Conservation (phyloP, 148 eudicot species). For the Amaranthus palmeri region DNA sequence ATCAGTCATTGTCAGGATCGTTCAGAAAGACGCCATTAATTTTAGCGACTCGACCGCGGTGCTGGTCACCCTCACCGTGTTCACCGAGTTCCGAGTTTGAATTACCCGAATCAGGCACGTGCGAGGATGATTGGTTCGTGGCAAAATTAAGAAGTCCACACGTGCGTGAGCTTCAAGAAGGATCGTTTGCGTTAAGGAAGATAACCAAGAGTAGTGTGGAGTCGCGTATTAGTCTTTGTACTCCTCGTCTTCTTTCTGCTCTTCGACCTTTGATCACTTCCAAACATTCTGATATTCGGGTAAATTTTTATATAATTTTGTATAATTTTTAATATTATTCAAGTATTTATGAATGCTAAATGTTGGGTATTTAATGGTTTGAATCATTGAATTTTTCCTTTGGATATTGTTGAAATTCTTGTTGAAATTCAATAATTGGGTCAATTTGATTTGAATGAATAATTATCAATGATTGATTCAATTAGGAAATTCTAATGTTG, state of each 20-base stretch:
- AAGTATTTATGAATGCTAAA: no score
- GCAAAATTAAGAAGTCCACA: constrained; percentile 40
- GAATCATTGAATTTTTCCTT: no score
- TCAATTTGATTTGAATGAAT: no score
- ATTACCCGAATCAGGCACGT: constrained; percentile 7
- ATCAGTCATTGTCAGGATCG: constrained; percentile 39
- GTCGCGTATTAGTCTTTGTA: constrained; percentile 48
- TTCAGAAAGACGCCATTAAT: constrained; percentile 43
- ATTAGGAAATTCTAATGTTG: no score
- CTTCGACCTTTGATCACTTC: constrained; percentile 54
- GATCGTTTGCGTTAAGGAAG: constrained; percentile 44
- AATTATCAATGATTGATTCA: no score
- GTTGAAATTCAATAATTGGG: no score
- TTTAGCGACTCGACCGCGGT: constrained; percentile 56
- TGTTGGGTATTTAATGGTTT: no score
- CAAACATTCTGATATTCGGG: constrained; percentile 48
- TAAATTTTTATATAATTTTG: background rate
- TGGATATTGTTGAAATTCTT: no score
- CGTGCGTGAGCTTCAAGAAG: constrained; percentile 61
- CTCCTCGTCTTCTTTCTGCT: constrained; percentile 49
- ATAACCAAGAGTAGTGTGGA: constrained; percentile 53
- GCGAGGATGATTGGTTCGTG: constrained; percentile 48
- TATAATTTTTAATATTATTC: no score
- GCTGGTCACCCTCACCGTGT: constrained; percentile 60
- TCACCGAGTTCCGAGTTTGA: constrained; percentile 50